A percentile compares a stretch with the other conserved stretches of the same genome.
Conservation (phyloP, 305 asterid species). For the Solanum chacoense region DNA sequence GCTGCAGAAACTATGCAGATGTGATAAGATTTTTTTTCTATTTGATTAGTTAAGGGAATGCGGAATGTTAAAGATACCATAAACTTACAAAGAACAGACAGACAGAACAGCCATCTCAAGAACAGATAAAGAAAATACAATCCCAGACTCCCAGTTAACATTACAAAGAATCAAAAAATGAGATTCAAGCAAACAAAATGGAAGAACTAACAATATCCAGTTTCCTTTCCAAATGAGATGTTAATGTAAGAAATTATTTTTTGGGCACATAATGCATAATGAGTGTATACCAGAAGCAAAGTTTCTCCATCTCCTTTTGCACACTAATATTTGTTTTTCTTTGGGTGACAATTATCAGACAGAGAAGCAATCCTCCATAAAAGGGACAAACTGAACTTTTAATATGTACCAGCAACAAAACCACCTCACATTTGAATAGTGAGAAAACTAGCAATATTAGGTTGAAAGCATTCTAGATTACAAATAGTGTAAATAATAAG, state of each 20-base stretch:
- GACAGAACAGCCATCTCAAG: not conserved
- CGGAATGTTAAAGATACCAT: not conserved
- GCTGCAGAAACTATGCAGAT: not conserved
- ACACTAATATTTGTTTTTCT: not conserved
- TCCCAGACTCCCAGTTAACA: not conserved
- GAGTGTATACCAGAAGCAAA: not conserved
- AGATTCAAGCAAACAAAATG: not conserved
- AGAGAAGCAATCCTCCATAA: not conserved
- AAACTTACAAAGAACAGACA: not conserved
- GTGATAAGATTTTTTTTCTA: not conserved
- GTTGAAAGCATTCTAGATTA: not conserved
- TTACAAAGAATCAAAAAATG: not conserved
- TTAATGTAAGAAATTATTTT: not conserved
- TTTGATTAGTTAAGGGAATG: not conserved
- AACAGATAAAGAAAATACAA: not conserved
- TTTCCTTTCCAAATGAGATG: not conserved
- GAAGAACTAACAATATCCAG: not conserved
- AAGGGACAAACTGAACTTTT: not conserved
- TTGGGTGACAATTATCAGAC: not conserved
- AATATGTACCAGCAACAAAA: not conserved
- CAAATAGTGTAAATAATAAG: not conserved
- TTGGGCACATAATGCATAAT: not conserved
- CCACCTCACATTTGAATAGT: not conserved
- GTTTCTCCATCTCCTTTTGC: not conserved
- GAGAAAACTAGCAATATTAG: not conserved